Percentiles rank a stretch among this genome's conserved stretches.
Evolutionary conservation across 2,329 filamentous ascomycete species (phyloP).

Genomic region (Verticillium longisporum): DNA sequence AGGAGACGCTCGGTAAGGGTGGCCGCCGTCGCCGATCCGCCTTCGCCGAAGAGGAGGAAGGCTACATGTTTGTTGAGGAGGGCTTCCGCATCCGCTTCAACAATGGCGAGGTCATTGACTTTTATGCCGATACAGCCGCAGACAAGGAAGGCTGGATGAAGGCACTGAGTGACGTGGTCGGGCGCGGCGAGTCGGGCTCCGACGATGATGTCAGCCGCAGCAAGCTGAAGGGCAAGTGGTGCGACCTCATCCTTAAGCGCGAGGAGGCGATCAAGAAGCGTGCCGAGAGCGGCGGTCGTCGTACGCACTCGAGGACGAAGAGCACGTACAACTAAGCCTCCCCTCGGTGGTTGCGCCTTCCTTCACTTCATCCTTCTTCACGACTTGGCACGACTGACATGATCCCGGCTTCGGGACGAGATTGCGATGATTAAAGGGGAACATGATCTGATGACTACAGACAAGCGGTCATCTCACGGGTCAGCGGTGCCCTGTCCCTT

Average conservation of each 20-base stretch:
- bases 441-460: neutral
- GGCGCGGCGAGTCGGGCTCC: slow-evolving; percentile 41
- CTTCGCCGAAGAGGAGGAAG: slow-evolving; percentile 96
- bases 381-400: neutral
- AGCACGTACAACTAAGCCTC: slow-evolving; percentile 42
- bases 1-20: slow-evolving; percentile 68
- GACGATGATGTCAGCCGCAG: slow-evolving; percentile 36
- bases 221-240: slow-evolving; percentile 54
- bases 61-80: slow-evolving; percentile 99
- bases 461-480: neutral
- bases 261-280: slow-evolving; percentile 53
- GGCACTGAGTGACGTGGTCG: slow-evolving; percentile 66
- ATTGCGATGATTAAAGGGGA: neutral
- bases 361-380: neutral
- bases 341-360: neutral
- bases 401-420: neutral
- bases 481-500: neutral
- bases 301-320: slow-evolving; percentile 51
- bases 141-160: slow-evolving; percentile 96
- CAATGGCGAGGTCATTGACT: slow-evolving; percentile 97
- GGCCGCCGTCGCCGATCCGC: slow-evolving; percentile 84
- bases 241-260: slow-evolving; percentile 58
- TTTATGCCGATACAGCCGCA: slow-evolving; percentile 83
- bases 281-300: slow-evolving; percentile 40
- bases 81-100: slow-evolving; percentile 98